A percentile compares a stretch with the other conserved stretches of the same genome.
These are phyloP conservation scores for Alternaria triticimaculans DNA, from an alignment of 2,329 filamentous ascomycete genomes.

Conservation along the genomic window DNA sequence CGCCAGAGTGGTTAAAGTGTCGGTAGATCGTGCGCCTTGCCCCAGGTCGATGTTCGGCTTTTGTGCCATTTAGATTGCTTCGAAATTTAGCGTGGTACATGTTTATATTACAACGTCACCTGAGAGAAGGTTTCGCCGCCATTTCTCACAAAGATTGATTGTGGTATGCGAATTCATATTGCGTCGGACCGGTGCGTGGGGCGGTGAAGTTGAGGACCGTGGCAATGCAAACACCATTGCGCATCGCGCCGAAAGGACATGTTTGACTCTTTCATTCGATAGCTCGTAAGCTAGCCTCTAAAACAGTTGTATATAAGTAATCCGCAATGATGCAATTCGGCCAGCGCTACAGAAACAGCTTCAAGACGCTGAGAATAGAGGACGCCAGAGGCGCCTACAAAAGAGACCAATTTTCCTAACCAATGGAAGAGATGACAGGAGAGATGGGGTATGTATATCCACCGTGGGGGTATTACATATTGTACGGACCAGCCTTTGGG, in stretches of 20 bases:
- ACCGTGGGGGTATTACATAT: conserved; percentile 24
- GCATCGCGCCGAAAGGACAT: neutral
- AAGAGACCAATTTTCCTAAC: conserved; percentile 8
- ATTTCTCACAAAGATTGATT: conserved; percentile 3
- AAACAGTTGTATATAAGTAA: conserved; percentile 6
- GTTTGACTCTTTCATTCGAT: conserved; percentile 3
- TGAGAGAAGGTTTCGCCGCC: neutral
- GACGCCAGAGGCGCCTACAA: conserved; percentile 10
- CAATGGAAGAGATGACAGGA: conserved; percentile 8
- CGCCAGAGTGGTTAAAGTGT: conserved; percentile 14
- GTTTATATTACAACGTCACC: conserved; percentile 11
- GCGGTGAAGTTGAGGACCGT: neutral
- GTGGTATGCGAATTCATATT: neutral
- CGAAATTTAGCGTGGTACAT: conserved; percentile 13
- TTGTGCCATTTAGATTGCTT: conserved; percentile 15
- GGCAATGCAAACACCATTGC: neutral
- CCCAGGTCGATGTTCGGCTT: neutral
- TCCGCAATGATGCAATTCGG: conserved; percentile 3
- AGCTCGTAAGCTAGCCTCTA: conserved; percentile 4
- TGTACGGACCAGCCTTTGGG: conserved; percentile 21
- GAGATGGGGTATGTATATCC: conserved; percentile 18
- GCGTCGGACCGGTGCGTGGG: neutral
- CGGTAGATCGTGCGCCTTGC: neutral
- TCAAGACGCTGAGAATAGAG: conserved; percentile 10
- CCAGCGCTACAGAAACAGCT: conserved; percentile 9